Conservation (phyloP, 2,329 filamentous ascomycete genomes). For the Akanthomyces uredinophilus region DNA sequence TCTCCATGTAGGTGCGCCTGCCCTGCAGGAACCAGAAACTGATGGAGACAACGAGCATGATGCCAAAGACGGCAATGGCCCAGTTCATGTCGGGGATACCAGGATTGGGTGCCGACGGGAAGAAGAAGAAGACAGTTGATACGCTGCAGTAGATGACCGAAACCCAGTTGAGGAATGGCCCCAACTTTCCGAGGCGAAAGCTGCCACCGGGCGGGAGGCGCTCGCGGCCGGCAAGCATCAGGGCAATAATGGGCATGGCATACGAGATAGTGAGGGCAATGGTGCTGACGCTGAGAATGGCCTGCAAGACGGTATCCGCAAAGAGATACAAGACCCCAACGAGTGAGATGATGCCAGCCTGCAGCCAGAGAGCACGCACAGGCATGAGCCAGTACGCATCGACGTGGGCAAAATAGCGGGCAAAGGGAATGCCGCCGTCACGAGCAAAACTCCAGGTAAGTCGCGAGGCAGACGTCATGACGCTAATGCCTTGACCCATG, state of each 20-base stretch:
- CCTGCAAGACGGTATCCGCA: slow-evolving; percentile 46
- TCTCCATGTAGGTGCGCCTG: slow-evolving; percentile 27
- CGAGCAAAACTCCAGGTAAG: slow-evolving; percentile 52
- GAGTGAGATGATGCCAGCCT: slow-evolving; percentile 37
- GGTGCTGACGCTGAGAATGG: slow-evolving; percentile 51
- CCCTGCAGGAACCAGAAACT: slow-evolving; percentile 48
- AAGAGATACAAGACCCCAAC: slow-evolving; percentile 54
- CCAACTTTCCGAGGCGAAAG: slow-evolving; percentile 42
- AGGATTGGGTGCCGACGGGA: slow-evolving; percentile 42
- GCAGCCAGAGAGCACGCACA: slow-evolving; percentile 46
- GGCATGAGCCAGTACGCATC: slow-evolving; percentile 48
- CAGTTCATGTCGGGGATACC: slow-evolving; percentile 49
- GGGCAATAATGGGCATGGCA: slow-evolving; percentile 42
- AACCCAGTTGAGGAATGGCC: slow-evolving; percentile 40
- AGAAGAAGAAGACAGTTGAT: slow-evolving; percentile 53
- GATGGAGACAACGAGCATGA: slow-evolving; percentile 46
- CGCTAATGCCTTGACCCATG: slow-evolving; percentile 46
- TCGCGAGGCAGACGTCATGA: slow-evolving; percentile 47
- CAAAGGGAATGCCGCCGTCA: slow-evolving; percentile 44
- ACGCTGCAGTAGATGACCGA: slow-evolving; percentile 47
- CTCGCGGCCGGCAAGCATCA: slow-evolving; percentile 47
- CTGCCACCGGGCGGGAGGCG: slow-evolving; percentile 41
- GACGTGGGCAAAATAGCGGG: slow-evolving; percentile 37
- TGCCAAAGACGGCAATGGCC: slow-evolving; percentile 51
- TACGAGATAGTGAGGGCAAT: slow-evolving; percentile 50